Evolutionary conservation across 2,329 filamentous ascomycete species (phyloP).

Genomic region (Diaporthe citriasiana): DNA sequence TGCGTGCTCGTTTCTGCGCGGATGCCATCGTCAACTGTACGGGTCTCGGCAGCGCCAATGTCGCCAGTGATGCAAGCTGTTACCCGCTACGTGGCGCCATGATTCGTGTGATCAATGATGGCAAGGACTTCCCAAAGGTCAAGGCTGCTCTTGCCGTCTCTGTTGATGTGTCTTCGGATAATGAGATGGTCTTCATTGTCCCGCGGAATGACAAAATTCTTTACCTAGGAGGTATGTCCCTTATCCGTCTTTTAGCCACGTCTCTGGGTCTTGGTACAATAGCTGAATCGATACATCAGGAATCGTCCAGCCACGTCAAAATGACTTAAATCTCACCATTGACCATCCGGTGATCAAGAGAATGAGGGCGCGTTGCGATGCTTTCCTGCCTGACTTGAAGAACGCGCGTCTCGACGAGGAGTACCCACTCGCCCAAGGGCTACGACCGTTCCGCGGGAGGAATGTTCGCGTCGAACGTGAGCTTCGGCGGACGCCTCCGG

Average conservation of each 20-base stretch:
- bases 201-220: slow-evolving; percentile 15
- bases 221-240: slow-evolving; percentile 13
- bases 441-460: slow-evolving; percentile 13
- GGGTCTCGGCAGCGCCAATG: background rate
- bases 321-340: background rate
- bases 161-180: slow-evolving; percentile 1
- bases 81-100: slow-evolving; percentile 19
- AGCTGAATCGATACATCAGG: background rate
- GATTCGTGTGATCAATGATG: slow-evolving; percentile 23
- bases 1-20: background rate
- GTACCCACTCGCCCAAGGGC: slow-evolving; percentile 19
- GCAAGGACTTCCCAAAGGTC: slow-evolving; percentile 1
- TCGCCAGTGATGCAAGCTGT: background rate
- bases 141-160: background rate
- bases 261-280: background rate
- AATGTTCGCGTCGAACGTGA: slow-evolving; percentile 21
- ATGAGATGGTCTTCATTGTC: slow-evolving; percentile 12
- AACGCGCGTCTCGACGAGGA: slow-evolving; percentile 12
- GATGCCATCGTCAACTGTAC: slow-evolving; percentile 20
- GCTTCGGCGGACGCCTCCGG: background rate
- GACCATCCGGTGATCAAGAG: slow-evolving; percentile 3
- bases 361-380: slow-evolving; percentile 12
- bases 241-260: background rate
- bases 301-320: slow-evolving; percentile 1
- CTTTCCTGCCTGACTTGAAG: background rate